Conservation (phyloP, 176 grass and related monocot species). For the Oryza nivara region DNA sequence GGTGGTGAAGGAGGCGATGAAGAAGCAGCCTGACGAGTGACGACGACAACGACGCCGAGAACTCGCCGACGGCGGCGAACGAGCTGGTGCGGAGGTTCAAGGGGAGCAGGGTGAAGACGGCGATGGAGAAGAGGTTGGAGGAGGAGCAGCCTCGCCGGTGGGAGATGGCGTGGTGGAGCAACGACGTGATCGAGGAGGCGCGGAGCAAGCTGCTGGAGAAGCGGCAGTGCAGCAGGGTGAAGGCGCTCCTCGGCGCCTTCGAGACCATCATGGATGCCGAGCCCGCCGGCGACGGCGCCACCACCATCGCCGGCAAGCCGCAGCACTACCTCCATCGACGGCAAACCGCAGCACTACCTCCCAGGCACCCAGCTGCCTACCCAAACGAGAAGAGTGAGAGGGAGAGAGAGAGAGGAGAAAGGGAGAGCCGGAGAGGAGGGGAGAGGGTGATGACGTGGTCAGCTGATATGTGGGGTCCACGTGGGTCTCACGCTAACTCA, state of each 20-base stretch:
- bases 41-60: background rate
- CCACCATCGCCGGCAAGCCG: background rate
- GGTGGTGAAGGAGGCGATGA: slow-evolving; percentile 42
- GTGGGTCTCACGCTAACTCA: no score
- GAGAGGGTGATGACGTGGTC: no score
- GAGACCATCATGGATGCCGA: slow-evolving; percentile 68
- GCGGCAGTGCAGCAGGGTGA: slow-evolving; percentile 65
- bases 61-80: background rate
- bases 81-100: slow-evolving; percentile 29
- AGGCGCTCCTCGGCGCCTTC: slow-evolving; percentile 70
- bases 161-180: slow-evolving; percentile 46
- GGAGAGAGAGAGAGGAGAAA: no score
- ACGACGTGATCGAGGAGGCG: slow-evolving; percentile 75
- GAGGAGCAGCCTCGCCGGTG: slow-evolving; percentile 40
- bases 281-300: background rate
- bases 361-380: no score
- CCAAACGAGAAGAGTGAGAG: no score
- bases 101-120: slow-evolving; percentile 54
- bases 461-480: no score
- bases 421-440: no score
- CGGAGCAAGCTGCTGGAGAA: slow-evolving; percentile 64
- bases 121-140: slow-evolving; percentile 43
- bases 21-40: slow-evolving; percentile 9
- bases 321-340: background rate
- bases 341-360: no score